Conservation (phyloP, 441 rosid genomes). For the Euphorbia schlechtendalii region DNA sequence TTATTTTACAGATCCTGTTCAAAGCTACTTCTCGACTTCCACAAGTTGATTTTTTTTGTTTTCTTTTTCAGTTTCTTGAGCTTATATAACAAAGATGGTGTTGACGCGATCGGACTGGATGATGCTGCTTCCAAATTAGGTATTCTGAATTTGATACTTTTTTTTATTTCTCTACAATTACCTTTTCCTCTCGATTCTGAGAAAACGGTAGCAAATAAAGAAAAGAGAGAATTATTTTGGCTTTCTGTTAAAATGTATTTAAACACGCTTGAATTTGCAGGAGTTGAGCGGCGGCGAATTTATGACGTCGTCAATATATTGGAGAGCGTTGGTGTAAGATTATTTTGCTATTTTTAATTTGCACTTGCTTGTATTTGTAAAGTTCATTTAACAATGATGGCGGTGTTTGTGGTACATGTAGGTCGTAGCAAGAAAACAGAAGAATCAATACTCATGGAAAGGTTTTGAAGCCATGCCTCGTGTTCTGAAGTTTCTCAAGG, state of each 20-base stretch:
- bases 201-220: background rate
- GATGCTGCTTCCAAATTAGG: constrained; percentile 80
- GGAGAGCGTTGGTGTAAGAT: no score
- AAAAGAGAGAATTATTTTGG: background rate
- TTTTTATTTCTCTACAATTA: background rate
- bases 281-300: constrained; percentile 86
- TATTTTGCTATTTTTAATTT: no score
- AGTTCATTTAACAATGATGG: background rate
- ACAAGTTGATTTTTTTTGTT: background rate
- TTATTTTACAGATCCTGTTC: no score
- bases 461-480: constrained; percentile 27
- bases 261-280: constrained; percentile 31
- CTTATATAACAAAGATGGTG: constrained; percentile 54
- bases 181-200: background rate
- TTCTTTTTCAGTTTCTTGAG: constrained; percentile 54
- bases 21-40: no score
- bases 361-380: no score
- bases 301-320: constrained; percentile 45
- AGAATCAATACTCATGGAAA: constrained; percentile 73
- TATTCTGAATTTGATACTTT: constrained; percentile 7
- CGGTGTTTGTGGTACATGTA: constrained; percentile 15
- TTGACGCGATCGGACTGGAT: constrained; percentile 69
- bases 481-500: constrained; percentile 51
- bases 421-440: constrained; percentile 75
- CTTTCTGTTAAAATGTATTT: background rate